Percentiles rank a stretch among this genome's conserved stretches.
Conservation (phyloP, 805 yeast genomes). For the Kregervanrija delftensis region DNA sequence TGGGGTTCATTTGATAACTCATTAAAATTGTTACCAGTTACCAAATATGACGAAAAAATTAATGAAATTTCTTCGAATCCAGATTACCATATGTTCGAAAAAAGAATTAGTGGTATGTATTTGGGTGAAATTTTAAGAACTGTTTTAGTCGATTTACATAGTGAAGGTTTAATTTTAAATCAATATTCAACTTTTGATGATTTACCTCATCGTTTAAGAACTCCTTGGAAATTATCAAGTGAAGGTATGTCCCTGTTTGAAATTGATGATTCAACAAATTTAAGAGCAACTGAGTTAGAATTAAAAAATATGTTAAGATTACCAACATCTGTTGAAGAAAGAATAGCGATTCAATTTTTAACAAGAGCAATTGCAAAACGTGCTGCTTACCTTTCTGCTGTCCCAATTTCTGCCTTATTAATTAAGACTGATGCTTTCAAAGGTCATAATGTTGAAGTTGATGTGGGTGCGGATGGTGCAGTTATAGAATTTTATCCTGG, state of each 20-base stretch:
- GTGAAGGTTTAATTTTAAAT: conserved; percentile 48
- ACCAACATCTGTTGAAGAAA: conserved; percentile 65
- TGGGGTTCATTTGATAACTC: conserved; percentile 97
- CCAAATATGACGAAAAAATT: conserved; percentile 67
- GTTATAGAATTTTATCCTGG: conserved; percentile 93
- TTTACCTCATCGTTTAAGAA: conserved; percentile 57
- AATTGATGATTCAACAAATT: conserved; percentile 71
- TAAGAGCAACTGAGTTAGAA: conserved; percentile 63
- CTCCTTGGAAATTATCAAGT: conserved; percentile 73
- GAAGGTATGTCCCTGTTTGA: conserved; percentile 84
- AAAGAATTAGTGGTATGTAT: conserved; percentile 88
- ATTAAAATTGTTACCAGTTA: conserved; percentile 64
- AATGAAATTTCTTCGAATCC: conserved; percentile 73
- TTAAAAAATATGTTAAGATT: conserved; percentile 60
- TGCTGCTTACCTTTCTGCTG: conserved; percentile 85
- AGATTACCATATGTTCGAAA: conserved; percentile 88
- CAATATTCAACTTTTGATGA: conserved; percentile 38
- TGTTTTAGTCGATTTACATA: conserved; percentile 60
- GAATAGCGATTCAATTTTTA: conserved; percentile 61
- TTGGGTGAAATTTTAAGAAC: conserved; percentile 84
- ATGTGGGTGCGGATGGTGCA: conserved; percentile 93
- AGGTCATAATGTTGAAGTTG: conserved; percentile 64
- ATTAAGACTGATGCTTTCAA: conserved; percentile 61
- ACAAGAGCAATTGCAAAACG: conserved; percentile 79
- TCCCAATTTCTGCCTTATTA: conserved; percentile 80